Percentiles rank a stretch among this genome's conserved stretches.
Evolutionary conservation across 129 eudicot species (phyloP).

Genomic region (Oenanthe sinensis): DNA sequence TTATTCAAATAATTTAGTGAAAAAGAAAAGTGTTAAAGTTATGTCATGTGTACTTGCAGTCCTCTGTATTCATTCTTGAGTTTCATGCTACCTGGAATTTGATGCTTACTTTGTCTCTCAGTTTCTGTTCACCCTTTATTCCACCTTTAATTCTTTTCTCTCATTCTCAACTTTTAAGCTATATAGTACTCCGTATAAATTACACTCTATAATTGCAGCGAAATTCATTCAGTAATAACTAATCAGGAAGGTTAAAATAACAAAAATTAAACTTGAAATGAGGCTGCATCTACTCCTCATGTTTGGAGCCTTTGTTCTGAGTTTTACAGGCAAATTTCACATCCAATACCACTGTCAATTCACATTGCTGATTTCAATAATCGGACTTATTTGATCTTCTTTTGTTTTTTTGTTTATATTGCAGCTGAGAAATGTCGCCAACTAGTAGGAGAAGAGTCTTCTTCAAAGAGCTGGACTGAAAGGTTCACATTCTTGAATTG

Average conservation of each 20-base stretch:
- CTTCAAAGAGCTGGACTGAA: constrained; percentile 26
- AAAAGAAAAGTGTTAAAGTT: too few species aligned
- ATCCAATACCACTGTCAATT: not conserved
- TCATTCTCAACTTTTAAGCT: not conserved
- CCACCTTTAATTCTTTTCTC: constrained; percentile 9
- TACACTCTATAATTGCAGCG: not conserved
- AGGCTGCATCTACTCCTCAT: constrained; percentile 16
- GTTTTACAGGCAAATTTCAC: constrained; percentile 20
- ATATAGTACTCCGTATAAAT: not conserved
- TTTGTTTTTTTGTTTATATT: not conserved
- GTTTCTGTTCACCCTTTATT: constrained; percentile 11
- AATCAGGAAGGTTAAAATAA: not conserved
- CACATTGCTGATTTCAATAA: not conserved
- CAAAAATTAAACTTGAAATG: constrained; percentile 6
- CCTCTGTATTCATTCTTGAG: not conserved
- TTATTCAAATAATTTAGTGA: too few species aligned
- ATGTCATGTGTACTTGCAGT: too few species aligned
- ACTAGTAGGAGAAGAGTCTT: constrained; percentile 25
- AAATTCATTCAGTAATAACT: not conserved
- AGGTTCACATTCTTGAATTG: constrained; percentile 34
- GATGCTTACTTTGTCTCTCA: constrained; percentile 16
- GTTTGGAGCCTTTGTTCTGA: constrained; percentile 12
- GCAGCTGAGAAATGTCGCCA: constrained; percentile 44
- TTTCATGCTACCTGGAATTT: not conserved
- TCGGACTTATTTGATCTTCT: not conserved